A percentile compares a stretch with the other conserved stretches of the same genome.
These are phyloP conservation scores for Hemileia vastatrix DNA, from an alignment of 1,284 basidiomycete genomes.

Conservation along the genomic window DNA sequence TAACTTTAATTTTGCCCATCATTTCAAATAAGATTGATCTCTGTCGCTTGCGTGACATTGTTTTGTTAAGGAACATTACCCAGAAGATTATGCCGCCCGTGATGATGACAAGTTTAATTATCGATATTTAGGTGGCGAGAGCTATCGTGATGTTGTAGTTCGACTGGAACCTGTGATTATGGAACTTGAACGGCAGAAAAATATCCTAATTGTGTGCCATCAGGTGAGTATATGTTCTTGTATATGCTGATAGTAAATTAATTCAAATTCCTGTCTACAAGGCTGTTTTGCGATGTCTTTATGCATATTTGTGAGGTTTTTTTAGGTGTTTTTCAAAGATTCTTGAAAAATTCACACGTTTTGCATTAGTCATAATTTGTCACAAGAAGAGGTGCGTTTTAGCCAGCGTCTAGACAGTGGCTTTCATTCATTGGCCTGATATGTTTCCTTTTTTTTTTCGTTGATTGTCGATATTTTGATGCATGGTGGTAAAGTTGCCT, in stretches of 20 bases:
- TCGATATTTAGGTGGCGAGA: slow-evolving; percentile 68
- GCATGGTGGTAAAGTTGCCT: slow-evolving; percentile 64
- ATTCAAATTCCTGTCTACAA: no score
- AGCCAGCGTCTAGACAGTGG: no score
- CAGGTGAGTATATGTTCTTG: slow-evolving; percentile 50
- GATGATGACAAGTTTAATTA: slow-evolving; percentile 99
- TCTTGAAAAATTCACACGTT: not conserved
- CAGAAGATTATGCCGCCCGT: slow-evolving; percentile 95
- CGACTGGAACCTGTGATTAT: slow-evolving; percentile 96
- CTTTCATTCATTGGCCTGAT: not conserved
- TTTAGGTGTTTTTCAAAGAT: not conserved
- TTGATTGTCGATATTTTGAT: no score
- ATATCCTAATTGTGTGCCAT: slow-evolving; percentile 93
- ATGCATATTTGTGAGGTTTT: slow-evolving; percentile 35
- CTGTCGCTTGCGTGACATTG: no score
- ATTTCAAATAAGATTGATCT: not conserved
- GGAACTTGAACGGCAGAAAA: slow-evolving; percentile 95
- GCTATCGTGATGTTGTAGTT: slow-evolving; percentile 82
- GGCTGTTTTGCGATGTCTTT: slow-evolving; percentile 73
- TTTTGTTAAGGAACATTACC: slow-evolving; percentile 45
- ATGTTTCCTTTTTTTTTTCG: not conserved
- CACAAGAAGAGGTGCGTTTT: slow-evolving; percentile 60
- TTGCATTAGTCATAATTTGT: slow-evolving; percentile 58
- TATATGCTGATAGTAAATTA: not conserved
- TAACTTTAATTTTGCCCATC: not conserved